Evolutionary conservation across 495 filamentous ascomycete species (phyloP), one percentile per base, ranked within the genome.

Genomic region (Penicillium psychrofluorescens): DNA sequence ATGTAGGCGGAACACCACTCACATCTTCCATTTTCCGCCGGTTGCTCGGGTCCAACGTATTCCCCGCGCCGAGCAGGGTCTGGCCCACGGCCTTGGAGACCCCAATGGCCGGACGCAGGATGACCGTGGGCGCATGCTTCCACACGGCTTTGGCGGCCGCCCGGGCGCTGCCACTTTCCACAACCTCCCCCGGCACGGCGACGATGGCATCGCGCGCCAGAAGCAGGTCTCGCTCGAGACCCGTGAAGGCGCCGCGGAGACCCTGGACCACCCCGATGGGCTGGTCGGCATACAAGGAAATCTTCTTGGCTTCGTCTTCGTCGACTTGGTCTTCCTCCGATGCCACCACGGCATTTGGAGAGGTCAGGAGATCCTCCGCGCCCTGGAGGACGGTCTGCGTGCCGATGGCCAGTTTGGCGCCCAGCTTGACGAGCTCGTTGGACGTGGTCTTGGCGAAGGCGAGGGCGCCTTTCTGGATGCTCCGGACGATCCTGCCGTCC

Each of bases 361-460:
- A 66, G 6, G 75, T 76, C 13, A 96, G 71, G 29, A 91, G 65
- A 30, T 80, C 86, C 61, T 99, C 94, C 0, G 90, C 88, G 16
- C 84, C 83, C 58, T 95, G 88, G 3, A 97, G 72, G 29, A 90
- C 78, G 16, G 83, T 90, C 54, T 99, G 94, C 6, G 94, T 95
- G 32, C 94, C 94, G 34, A 97, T 85, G 11, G 92, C 92, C 14
- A 97, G 70, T 63, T 96, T 97, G 12, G 92, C 94, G 8, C 94
- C 94, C 1, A 99, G 72, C 48, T 90, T 90, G 46, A 95, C 83
- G 8, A 95, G 73, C 57, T 97, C 94, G 10, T 80, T 88, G 5
- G 88, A 88, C 1, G 92, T 97, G 9, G 88, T 96, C 56, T 85
- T 90, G 28, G 86, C 90, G 52, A 99, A 97, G 4, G 85, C 81